These are phyloP conservation scores for Podospora fimiseda DNA, from an alignment of 495 filamentous ascomycete genomes.

Conservation along the genomic window DNA sequence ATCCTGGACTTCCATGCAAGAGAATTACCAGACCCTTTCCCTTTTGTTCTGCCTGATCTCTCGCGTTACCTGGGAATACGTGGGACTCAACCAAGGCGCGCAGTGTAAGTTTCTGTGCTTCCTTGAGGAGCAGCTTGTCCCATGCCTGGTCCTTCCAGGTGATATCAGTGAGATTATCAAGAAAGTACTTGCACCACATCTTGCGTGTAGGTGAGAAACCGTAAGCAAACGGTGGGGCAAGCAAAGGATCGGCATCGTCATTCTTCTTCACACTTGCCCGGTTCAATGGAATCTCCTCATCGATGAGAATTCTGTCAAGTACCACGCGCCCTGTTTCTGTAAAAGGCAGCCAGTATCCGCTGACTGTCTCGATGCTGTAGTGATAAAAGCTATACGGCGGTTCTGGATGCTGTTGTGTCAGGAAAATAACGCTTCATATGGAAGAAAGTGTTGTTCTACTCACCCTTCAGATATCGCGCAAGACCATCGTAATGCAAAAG, in stretches of 20 bases:
- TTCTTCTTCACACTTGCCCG: conserved; percentile 24
- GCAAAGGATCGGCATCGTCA: conserved; percentile 21
- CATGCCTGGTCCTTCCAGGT: conserved; percentile 74
- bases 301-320: conserved; percentile 14
- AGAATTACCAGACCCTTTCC: conserved; percentile 48
- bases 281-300: conserved; percentile 24
- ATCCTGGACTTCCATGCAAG: conserved; percentile 41
- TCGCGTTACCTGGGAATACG: conserved; percentile 28
- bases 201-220: conserved; percentile 81
- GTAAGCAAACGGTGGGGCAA: conserved; percentile 55
- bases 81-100: conserved; percentile 76
- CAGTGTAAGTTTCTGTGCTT: conserved; percentile 77
- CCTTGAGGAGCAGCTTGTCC: conserved; percentile 64
- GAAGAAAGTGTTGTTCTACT: no score
- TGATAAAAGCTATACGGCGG: not conserved
- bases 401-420: not conserved
- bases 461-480: not conserved
- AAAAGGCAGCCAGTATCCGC: not conserved
- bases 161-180: conserved; percentile 53
- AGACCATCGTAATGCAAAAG: not conserved
- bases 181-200: conserved; percentile 73
- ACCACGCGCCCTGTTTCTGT: conserved; percentile 1
- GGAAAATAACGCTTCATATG: not conserved
- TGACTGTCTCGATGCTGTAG: not conserved
- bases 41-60: conserved; percentile 70